Evolutionary conservation across 768 basidiomycete species (phyloP), one percentile per base, ranked within the genome.

Genomic region (Clitopilus hobsonii): DNA sequence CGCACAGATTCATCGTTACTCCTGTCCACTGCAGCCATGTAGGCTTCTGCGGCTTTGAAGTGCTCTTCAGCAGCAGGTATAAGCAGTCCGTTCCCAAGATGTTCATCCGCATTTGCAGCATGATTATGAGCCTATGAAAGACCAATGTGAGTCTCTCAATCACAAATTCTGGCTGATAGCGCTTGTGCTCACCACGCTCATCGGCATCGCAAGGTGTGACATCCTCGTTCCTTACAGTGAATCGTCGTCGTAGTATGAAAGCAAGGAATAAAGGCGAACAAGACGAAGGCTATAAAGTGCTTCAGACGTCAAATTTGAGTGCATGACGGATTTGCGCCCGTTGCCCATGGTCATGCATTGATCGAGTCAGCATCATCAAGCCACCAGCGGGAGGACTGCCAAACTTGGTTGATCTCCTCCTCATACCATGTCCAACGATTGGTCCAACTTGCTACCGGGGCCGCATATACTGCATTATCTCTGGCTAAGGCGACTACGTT

Each of bases 81-180:
- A 52, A 90, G 77, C 5, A 89, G 73, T 11, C 91, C 91, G 56
- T 82, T 79, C 11, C 74, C 76, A 45, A 79, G 64, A 62, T 80
- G 82, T 56, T 91, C 89, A 51, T 92, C 89, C 29, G 89, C 90
- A 62, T 87, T 88, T 14, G 85, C 84, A 52, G 87, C 87, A 69
- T 91, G 89, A 62, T 87, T 84, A 67, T 93, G 88, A 20, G 91
- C 90, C 89, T 92, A 66, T 54, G 30, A 41, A 51, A 53, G 36
- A 26, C 45, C 54, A 45, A 58, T 48, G 50, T 58, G 13, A 58
- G 56, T 45, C 24, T 51, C 24, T 2, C 3, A 24, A n/a, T 25
- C 41, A 8, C 11, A 38, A 45, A 18, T n/a, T 51, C 57, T 36
- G 41, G n/a, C 22, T 45, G 41, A 45, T 45, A 45, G 22, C 18